Evolutionary conservation across 2,329 filamentous ascomycete species (phyloP).

Genomic region (Epichloe scottii): DNA sequence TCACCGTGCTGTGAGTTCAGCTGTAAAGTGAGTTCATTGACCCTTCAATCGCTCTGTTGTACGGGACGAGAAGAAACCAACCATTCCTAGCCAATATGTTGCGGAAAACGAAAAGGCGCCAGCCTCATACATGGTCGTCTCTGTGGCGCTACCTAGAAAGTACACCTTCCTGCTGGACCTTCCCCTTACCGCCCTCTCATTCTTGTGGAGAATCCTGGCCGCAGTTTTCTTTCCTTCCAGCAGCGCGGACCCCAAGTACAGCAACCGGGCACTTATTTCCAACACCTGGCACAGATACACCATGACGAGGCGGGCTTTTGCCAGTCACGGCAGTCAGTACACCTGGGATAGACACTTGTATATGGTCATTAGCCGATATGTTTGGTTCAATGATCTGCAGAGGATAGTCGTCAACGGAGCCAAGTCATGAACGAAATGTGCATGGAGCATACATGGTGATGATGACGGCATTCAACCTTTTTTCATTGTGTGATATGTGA

Average conservation of each 20-base stretch:
- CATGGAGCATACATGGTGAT: background rate
- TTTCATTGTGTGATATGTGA: background rate
- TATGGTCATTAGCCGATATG: slow-evolving; percentile 25
- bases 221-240: slow-evolving; percentile 10
- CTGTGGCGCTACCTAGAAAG: slow-evolving; percentile 22
- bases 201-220: slow-evolving; percentile 13
- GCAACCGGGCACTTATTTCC: slow-evolving; percentile 20
- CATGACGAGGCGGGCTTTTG: slow-evolving; percentile 23
- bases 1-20: slow-evolving; percentile 26
- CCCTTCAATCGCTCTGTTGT: background rate
- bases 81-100: slow-evolving; percentile 15
- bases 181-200: slow-evolving; percentile 24
- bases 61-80: background rate
- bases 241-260: slow-evolving; percentile 6
- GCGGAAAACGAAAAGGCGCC: slow-evolving; percentile 17
- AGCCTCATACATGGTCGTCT: slow-evolving; percentile 23
- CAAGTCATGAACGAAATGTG: background rate
- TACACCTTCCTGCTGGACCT: slow-evolving; percentile 26
- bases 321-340: slow-evolving; percentile 25
- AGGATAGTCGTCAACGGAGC: slow-evolving; percentile 5
- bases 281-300: slow-evolving; percentile 24
- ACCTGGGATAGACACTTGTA: slow-evolving; percentile 28
- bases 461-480: background rate
- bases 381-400: slow-evolving; percentile 25
- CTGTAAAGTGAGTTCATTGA: slow-evolving; percentile 19